A percentile compares a stretch with the other conserved stretches of the same genome.
Evolutionary conservation across 441 rosid species (phyloP).

Genomic region (Jatropha podagrica): DNA sequence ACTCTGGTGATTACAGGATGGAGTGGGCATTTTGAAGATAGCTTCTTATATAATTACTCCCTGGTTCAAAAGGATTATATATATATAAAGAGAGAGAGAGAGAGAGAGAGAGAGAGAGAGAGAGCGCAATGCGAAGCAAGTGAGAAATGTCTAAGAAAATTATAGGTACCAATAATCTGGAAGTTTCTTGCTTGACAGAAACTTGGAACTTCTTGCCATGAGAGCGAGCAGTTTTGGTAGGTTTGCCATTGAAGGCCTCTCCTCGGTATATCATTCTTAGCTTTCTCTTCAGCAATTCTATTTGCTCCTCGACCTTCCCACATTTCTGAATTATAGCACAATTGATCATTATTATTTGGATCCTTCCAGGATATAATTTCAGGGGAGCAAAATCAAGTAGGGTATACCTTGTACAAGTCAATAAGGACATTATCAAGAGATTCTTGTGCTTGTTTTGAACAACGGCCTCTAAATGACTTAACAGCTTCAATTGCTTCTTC

Average conservation of each 20-base stretch:
- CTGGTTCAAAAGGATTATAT: too few relatives aligned
- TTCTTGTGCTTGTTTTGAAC: constrained; percentile 76
- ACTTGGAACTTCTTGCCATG: constrained; percentile 95
- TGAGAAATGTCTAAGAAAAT: neutral
- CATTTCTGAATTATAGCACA: constrained; percentile 53
- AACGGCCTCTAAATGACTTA: constrained; percentile 68
- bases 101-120: too few relatives aligned
- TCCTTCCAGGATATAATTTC: too few relatives aligned
- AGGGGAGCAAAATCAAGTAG: neutral
- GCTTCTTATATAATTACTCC: too few relatives aligned
- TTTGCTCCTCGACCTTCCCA: constrained; percentile 75
- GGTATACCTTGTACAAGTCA: constrained; percentile 77
- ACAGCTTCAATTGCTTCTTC: constrained; percentile 91
- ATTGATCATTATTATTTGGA: too few relatives aligned
- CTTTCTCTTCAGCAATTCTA: constrained; percentile 70
- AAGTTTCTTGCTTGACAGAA: constrained; percentile 79
- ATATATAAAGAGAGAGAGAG: too few relatives aligned
- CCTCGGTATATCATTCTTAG: constrained; percentile 73
- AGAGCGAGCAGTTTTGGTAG: constrained; percentile 86
- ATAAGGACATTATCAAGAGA: constrained; percentile 90
- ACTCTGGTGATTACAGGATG: too few relatives aligned
- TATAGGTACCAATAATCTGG: constrained; percentile 64
- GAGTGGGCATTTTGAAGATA: too few relatives aligned
- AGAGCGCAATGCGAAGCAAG: too few relatives aligned
- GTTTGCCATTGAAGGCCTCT: constrained; percentile 74